Percentiles rank a stretch among this genome's conserved stretches.
phyloP scores from a whole-genome alignment of 192 early-diverging fungal genomes.

The Umbelopsis isabellina region DNA sequence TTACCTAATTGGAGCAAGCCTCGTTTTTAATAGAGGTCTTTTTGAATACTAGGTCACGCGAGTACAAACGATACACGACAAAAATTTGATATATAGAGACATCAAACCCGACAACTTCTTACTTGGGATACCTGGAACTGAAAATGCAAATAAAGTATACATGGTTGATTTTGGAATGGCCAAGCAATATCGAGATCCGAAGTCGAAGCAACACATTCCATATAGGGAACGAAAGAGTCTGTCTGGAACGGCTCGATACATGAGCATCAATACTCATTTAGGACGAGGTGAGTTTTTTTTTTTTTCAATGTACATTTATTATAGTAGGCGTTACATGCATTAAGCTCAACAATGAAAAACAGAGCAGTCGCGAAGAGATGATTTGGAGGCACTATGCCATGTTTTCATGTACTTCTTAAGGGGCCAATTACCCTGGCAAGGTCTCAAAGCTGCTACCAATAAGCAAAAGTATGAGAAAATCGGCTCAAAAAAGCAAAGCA shows the following conservation, averaged over 20 bases:
- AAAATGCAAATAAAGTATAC: conserved; percentile 60
- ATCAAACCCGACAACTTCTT: conserved; percentile 99
- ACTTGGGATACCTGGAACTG: conserved; percentile 74
- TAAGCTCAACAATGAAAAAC: not conserved
- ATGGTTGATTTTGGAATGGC: conserved; percentile 82
- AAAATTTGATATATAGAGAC: conserved; percentile 94
- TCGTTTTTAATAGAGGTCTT: not conserved
- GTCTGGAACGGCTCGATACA: conserved; percentile 82
- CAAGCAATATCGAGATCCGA: conserved; percentile 75
- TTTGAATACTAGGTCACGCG: conserved; percentile 56
- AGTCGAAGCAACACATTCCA: conserved; percentile 74
- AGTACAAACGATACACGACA: conserved; percentile 91
- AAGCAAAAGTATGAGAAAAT: conserved; percentile 99
- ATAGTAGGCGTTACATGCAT: too few relatives aligned
- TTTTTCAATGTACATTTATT: not conserved
- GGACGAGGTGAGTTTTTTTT: conserved; percentile 62
- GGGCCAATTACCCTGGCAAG: conserved; percentile 96
- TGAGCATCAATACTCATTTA: conserved; percentile 83
- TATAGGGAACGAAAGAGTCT: conserved; percentile 60
- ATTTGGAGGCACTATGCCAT: conserved; percentile 96
- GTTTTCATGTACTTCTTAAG: conserved; percentile 99
- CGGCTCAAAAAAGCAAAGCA: conserved; percentile 97
- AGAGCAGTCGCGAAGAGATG: conserved; percentile 98
- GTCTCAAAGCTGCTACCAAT: conserved; percentile 95
- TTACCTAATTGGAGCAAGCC: conserved; percentile 15